Percentiles rank a stretch among this genome's conserved stretches.
phyloP scores from a whole-genome alignment of 2,329 filamentous ascomycete genomes.

The Ceratocystiopsis minuta region DNA sequence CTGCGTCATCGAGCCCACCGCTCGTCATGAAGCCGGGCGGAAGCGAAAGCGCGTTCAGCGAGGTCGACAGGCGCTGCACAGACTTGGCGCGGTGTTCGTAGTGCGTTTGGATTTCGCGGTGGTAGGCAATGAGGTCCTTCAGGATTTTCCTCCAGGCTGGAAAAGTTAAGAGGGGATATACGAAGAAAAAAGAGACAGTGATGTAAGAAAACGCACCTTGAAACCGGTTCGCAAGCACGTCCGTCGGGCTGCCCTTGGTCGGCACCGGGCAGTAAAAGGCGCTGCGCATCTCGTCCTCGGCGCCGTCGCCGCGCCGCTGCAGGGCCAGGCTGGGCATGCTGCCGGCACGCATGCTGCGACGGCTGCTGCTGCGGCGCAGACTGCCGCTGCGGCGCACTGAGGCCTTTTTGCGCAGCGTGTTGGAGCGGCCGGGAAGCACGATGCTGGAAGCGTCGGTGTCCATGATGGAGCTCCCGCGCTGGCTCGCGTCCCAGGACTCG shows the following conservation, averaged over 20 bases:
- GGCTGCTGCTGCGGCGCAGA: slow-evolving; percentile 62
- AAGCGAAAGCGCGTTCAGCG: slow-evolving; percentile 61
- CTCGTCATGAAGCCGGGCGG: slow-evolving; percentile 61
- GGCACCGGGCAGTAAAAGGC: slow-evolving; percentile 83
- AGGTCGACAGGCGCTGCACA: slow-evolving; percentile 63
- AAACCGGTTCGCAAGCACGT: slow-evolving; percentile 71
- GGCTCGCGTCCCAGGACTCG: slow-evolving; percentile 54
- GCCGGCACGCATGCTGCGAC: slow-evolving; percentile 65
- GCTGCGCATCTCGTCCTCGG: slow-evolving; percentile 53
- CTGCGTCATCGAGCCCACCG: slow-evolving; percentile 75
- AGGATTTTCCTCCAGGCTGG: slow-evolving; percentile 86
- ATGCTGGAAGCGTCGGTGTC: slow-evolving; percentile 21
- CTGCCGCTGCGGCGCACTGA: slow-evolving; percentile 60
- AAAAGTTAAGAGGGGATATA: background rate
- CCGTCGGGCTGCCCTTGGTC: slow-evolving; percentile 72
- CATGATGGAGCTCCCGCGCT: slow-evolving; percentile 44
- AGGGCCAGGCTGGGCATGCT: slow-evolving; percentile 68
- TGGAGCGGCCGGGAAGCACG: slow-evolving; percentile 28
- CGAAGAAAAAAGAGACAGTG: background rate
- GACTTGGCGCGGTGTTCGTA: slow-evolving; percentile 78
- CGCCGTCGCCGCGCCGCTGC: slow-evolving; percentile 33
- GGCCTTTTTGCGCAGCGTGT: slow-evolving; percentile 77
- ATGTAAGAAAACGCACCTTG: slow-evolving; percentile 49
- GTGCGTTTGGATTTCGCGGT: slow-evolving; percentile 74
- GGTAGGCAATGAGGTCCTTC: slow-evolving; percentile 87